Percentiles rank a stretch among this genome's conserved stretches.
phyloP scores from a whole-genome alignment of 202 grass and related monocot genomes.

The Schoenoplectus tabernaemontani region DNA sequence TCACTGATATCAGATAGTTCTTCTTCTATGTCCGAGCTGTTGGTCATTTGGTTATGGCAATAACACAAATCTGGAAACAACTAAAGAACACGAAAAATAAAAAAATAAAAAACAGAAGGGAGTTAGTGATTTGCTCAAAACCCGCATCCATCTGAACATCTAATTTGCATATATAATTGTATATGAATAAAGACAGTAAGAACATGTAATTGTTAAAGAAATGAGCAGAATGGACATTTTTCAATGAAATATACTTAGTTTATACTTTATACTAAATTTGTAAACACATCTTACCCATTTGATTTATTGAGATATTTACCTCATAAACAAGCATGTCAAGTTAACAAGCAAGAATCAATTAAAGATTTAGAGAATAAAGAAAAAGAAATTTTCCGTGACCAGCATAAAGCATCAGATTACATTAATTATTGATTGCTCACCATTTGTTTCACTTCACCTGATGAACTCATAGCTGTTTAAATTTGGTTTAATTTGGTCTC shows the following conservation, averaged over 20 bases:
- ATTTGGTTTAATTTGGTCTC: neutral
- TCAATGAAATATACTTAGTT: neutral
- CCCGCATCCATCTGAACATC: neutral
- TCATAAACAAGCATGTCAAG: neutral
- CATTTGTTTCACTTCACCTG: too few relatives aligned
- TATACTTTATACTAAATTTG: neutral
- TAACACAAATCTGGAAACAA: neutral
- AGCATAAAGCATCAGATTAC: neutral
- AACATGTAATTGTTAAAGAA: too few relatives aligned
- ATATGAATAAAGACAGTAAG: too few relatives aligned
- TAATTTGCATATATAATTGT: neutral
- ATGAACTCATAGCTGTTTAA: neutral
- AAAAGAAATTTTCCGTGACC: neutral
- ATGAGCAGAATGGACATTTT: too few relatives aligned
- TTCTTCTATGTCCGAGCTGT: slow-evolving; percentile 6
- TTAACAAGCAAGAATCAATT: neutral
- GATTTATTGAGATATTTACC: neutral
- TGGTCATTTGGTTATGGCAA: neutral
- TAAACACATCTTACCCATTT: neutral
- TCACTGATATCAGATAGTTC: slow-evolving; percentile 4
- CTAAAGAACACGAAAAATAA: neutral
- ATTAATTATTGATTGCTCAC: neutral
- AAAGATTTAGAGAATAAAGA: neutral
- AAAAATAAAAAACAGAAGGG: neutral
- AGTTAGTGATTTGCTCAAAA: neutral